phyloP scores from a whole-genome alignment of 495 filamentous ascomycete genomes.

The Penicillium parvum region DNA sequence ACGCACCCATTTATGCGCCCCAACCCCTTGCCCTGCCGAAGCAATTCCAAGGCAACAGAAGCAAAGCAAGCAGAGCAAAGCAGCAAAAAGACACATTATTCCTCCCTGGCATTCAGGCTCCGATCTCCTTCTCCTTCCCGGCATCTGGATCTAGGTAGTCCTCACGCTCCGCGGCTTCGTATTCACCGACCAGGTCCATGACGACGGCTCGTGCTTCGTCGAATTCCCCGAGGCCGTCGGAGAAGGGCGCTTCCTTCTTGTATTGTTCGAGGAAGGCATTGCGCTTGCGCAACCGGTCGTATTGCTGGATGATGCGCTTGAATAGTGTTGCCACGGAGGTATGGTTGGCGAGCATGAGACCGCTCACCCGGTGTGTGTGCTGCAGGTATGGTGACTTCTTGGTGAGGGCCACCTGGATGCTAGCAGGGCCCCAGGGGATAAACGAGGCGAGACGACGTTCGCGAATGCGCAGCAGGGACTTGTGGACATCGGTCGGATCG shows the following conservation, averaged over 20 bases:
- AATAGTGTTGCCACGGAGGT: slow-evolving; percentile 96
- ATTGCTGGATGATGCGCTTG: slow-evolving; percentile 85
- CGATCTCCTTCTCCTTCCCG: slow-evolving; percentile 46
- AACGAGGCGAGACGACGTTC: slow-evolving; percentile 93
- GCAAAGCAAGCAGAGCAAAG: slow-evolving; percentile 5
- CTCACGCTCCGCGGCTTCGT: slow-evolving; percentile 88
- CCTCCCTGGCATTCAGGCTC: slow-evolving; percentile 19
- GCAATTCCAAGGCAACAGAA: slow-evolving; percentile 10
- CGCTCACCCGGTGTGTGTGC: slow-evolving; percentile 83
- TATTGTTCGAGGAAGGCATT: slow-evolving; percentile 96
- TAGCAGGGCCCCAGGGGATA: slow-evolving; percentile 98
- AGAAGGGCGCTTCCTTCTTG: slow-evolving; percentile 88
- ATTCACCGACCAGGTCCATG: slow-evolving; percentile 82
- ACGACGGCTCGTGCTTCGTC: slow-evolving; percentile 91
- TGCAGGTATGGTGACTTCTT: slow-evolving; percentile 94
- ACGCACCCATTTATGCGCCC: slow-evolving; percentile 20
- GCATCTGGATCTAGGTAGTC: slow-evolving; percentile 75
- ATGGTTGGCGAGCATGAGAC: slow-evolving; percentile 96
- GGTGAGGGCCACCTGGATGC: slow-evolving; percentile 93
- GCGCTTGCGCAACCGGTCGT: slow-evolving; percentile 87
- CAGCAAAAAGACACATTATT: slow-evolving; percentile 1
- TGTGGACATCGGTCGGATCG: slow-evolving; percentile 94
- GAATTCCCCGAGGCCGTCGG: slow-evolving; percentile 87
- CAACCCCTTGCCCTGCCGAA: slow-evolving; percentile 21
- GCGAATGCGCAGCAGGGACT: slow-evolving; percentile 92